These are phyloP conservation scores for Phytophthora aleatoria DNA, from an alignment of 352 stramenopile genomes.

Conservation along the genomic window DNA sequence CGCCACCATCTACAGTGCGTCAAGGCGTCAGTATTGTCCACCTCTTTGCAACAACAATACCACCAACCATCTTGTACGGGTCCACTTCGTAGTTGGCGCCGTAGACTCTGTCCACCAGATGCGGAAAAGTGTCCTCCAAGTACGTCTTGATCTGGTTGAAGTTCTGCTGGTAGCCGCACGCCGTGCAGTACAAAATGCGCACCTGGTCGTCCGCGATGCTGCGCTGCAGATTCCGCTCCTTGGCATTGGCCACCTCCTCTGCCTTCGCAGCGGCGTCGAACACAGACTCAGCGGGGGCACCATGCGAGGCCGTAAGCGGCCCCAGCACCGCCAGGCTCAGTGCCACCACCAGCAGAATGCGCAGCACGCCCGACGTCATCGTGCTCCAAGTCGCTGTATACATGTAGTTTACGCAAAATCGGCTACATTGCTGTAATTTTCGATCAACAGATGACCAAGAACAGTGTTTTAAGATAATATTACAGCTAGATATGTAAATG, in stretches of 20 bases:
- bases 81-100: conserved; percentile 68
- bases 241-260: conserved; percentile 10
- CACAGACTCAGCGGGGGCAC: conserved; percentile 12
- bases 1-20: conserved; percentile 40
- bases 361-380: conserved; percentile 18
- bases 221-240: conserved; percentile 27
- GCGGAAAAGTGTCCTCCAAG: conserved; percentile 76
- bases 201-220: conserved; percentile 68
- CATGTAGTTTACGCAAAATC: conserved; percentile 3
- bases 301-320: conserved; percentile 25
- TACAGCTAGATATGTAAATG: not conserved
- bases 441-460: not conserved
- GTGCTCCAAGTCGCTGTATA: not conserved
- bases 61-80: conserved; percentile 47
- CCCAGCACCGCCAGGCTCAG: conserved; percentile 31
- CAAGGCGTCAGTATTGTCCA: not conserved
- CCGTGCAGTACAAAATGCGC: conserved; percentile 67
- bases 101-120: conserved; percentile 67
- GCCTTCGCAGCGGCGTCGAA: conserved; percentile 23
- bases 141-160: conserved; percentile 71
- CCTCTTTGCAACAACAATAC: conserved; percentile 1
- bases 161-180: conserved; percentile 84
- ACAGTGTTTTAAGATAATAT: no score
- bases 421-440: not conserved
- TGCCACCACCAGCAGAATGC: conserved; percentile 12